A percentile compares a stretch with the other conserved stretches of the same genome.
Conservation (phyloP, 1,284 basidiomycete species). For the Erythrobasidium hasegawianum region DNA sequence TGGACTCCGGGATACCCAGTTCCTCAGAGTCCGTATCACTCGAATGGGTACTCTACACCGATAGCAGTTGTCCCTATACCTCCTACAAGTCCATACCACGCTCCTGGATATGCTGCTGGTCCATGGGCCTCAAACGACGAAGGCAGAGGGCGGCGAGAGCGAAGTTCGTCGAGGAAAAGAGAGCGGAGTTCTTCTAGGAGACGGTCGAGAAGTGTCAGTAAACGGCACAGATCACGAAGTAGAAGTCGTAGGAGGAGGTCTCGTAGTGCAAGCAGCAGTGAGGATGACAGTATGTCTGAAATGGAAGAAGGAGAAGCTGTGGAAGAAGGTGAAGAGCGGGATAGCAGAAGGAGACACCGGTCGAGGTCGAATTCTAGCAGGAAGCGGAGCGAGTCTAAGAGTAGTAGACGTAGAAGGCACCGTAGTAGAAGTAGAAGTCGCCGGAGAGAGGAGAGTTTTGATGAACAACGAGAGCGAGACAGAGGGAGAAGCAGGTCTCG, state of each 20-base stretch:
- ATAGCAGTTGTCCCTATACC: slow-evolving; percentile 5
- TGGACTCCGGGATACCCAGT: slow-evolving; percentile 4
- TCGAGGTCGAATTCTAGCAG: background rate
- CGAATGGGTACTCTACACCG: background rate
- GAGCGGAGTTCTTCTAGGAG: slow-evolving; percentile 21
- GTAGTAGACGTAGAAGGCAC: background rate
- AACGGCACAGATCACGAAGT: slow-evolving; percentile 3
- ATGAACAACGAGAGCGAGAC: background rate
- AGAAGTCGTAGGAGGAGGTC: background rate
- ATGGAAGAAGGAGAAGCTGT: background rate
- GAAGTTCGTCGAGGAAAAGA: background rate
- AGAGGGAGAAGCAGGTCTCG: background rate
- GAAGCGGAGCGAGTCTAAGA: background rate
- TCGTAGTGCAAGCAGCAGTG: background rate
- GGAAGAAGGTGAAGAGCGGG: background rate
- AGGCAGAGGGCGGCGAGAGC: too few relatives aligned
- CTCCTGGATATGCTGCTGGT: background rate
- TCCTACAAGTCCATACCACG: slow-evolving; percentile 13
- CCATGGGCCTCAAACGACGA: too few relatives aligned
- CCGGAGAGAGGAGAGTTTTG: background rate
- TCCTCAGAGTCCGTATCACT: slow-evolving; percentile 17
- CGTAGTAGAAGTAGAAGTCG: background rate
- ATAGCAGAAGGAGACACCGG: background rate
- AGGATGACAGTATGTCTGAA: background rate
- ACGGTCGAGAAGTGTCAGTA: slow-evolving; percentile 7